Base-by-base conservation (phyloP, 495 filamentous ascomycete species). In the Penicillium verhagenii region DNA sequence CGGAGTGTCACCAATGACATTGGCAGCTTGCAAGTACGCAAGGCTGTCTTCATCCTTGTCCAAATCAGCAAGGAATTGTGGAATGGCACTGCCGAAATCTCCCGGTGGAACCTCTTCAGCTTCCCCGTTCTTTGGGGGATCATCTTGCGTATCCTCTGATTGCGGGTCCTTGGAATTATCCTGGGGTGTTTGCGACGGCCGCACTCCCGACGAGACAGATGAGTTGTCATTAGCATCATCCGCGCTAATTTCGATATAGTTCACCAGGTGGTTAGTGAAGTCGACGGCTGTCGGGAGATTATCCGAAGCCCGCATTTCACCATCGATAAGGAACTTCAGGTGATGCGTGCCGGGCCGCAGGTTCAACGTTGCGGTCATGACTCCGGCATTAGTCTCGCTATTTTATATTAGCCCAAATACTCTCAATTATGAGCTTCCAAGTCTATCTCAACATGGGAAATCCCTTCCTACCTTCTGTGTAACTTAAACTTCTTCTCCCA, bases 281-380 rank as follows among this genome's bases (percentile, higher is more conserved):
- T 98, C 94, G 23, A 98, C 94, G 0, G 94, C 93, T 0, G 95
- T 97, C 2, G 94, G 92, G 20, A 96, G 81, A 56, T 87, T 82
- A 40, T 89, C 85, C 5, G 92, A 92, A 16, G 89, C 89, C 54
- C 85, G 80, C 92, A 97, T 96, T 56, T 91, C 86, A 31, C 88
- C 89, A 70, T 97, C 92, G 23, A 97, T 90, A 60, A 98, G 83
- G 75, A 97, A 98, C 63, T 94, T 91, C 59, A 98, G 78, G 72
- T 98, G 94, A 72, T 98, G 94, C 1, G 94, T 97, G 35, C 94
- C 94, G 1, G 94, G 91, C 13, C 86, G 86, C 50, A 98, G 84
- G 60, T 86, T 86, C 57, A 97, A 79, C 11, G 84, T 85, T 19
- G 90, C 84, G 23, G 86, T 86, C 70, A 89, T 86, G 26, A 84